phyloP scores from a whole-genome alignment of 257 asterid genomes.

The Solanum ossicruentum region DNA sequence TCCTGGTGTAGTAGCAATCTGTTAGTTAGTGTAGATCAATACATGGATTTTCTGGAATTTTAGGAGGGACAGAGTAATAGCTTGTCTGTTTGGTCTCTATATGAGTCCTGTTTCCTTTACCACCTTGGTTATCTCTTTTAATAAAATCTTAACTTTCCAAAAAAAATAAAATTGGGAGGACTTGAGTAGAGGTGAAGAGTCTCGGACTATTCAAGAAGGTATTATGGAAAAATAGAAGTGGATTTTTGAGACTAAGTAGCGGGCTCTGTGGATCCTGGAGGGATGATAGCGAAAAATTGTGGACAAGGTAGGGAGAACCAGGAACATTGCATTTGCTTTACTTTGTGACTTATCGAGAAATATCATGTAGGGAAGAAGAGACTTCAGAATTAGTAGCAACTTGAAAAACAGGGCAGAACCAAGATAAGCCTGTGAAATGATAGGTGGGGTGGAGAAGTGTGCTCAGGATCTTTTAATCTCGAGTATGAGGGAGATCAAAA shows the following conservation, averaged over 20 bases:
- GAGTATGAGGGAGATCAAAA: background rate
- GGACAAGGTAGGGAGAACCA: background rate
- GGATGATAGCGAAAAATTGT: background rate
- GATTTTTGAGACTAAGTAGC: background rate
- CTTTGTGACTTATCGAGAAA: background rate
- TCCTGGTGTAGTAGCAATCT: background rate
- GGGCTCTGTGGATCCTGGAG: background rate
- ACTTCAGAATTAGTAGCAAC: background rate
- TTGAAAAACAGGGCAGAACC: background rate
- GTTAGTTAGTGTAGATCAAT: background rate
- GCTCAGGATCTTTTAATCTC: background rate
- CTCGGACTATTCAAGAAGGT: background rate
- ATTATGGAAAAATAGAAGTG: background rate
- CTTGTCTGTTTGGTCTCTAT: background rate
- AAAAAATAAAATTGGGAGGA: background rate
- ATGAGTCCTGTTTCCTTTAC: background rate
- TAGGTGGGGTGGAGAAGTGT: background rate
- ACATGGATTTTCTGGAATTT: background rate
- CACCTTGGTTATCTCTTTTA: background rate
- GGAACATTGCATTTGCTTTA: background rate
- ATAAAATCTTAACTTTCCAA: background rate
- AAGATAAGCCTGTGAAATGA: background rate
- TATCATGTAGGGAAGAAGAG: background rate
- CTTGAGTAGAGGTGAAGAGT: background rate
- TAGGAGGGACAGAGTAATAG: background rate